Evolutionary conservation across 768 basidiomycete genomes (phyloP).

Genomic region (Mycena kentingensis): DNA sequence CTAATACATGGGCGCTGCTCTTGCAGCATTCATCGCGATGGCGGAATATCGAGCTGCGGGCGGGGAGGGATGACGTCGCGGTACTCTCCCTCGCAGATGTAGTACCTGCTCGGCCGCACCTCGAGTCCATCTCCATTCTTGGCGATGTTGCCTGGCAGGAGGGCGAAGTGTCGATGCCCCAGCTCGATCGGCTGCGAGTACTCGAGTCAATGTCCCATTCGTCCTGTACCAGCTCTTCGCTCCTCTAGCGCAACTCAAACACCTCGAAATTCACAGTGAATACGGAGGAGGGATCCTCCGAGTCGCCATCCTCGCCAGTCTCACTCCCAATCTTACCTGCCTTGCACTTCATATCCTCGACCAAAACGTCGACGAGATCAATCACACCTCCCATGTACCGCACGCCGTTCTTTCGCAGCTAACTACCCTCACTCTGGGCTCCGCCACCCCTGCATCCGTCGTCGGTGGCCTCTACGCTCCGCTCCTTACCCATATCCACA

Average conservation of each 20-base stretch:
- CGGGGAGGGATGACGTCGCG: not conserved
- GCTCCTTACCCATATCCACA: not conserved
- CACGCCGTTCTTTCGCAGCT: not conserved
- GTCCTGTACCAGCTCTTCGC: not conserved
- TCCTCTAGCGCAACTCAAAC: not conserved
- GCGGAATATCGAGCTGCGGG: not conserved
- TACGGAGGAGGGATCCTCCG: not conserved
- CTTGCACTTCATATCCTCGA: not conserved
- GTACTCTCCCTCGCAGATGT: not conserved
- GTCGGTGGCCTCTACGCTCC: not conserved
- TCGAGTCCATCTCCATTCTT: not conserved
- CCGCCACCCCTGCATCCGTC: not conserved
- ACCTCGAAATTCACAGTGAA: not conserved
- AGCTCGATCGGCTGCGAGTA: not conserved
- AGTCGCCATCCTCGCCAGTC: constrained; percentile 1
- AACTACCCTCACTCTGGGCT: not conserved
- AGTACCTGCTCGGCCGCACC: not conserved
- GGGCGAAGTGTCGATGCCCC: not conserved
- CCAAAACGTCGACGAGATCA: not conserved
- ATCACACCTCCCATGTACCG: not conserved
- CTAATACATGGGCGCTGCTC: not conserved
- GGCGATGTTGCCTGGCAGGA: not conserved
- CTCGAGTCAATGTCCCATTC: not conserved
- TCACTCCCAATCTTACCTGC: not conserved
- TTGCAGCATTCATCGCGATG: not conserved